Evolutionary conservation across 2,329 filamentous ascomycete species (phyloP), one percentile per base, ranked within the genome.

Genomic region (Diatrype stigma): DNA sequence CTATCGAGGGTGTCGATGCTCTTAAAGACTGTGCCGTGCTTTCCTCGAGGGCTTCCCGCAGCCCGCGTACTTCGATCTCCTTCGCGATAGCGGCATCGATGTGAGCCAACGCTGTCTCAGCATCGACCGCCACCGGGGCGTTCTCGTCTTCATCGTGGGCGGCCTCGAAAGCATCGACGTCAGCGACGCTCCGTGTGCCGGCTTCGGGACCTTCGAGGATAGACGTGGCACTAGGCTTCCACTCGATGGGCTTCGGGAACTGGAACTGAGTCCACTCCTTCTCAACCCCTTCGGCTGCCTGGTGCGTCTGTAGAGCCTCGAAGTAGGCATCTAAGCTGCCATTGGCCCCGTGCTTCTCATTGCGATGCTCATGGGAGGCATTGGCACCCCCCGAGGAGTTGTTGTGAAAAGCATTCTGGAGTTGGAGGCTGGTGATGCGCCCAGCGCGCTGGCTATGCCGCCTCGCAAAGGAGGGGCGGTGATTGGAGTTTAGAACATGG

Each of bases 211-310:
- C 61, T 46, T 62, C 78, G 37, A 83, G 74, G 42, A 81, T 76
- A 32, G 80, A 73, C 23, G 77, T 74, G 5, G 77, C 73, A 21
- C 74, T 72, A 2, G 84, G 79, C 75, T 94, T 92, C 90, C 92
- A 96, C 67, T 94, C 92, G 61, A 96, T 90, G 56, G 86, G 82
- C 70, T 90, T 87, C 50, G 87, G 87, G 67, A 95, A 92, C 69
- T 96, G 89, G 63, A 91, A 95, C 68, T 96, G 90, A 42, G 86
- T 86, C 90, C 90, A 96, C 67, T 96, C 92, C 59, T 87, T 84
- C 47, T 90, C 87, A 45, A 85, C 73, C 35, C 81, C 80, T 19
- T 78, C 74, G n/a, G 51, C 56, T 47, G 64, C 63, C 49, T 65
- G 59, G 45, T 60, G 82, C 68, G 88, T 87, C 70, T 93, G 90